Evolutionary conservation across 768 basidiomycete genomes (phyloP), one percentile per base, ranked within the genome.

Genomic region (Russula sp.): DNA sequence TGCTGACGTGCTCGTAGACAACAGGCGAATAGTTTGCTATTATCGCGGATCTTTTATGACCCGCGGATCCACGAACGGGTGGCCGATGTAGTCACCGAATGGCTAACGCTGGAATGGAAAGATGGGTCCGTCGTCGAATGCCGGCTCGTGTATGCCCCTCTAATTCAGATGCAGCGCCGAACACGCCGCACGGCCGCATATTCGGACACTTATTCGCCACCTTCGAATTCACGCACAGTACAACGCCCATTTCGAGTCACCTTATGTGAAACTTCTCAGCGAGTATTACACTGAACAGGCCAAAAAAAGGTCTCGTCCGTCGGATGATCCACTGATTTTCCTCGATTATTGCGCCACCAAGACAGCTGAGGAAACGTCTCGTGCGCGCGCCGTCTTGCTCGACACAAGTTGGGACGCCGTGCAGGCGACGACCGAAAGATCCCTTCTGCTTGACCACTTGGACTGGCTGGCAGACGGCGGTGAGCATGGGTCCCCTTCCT

Each of bases 171-270:
- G 30, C 65, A 83, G 81, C 56, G 67, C 74, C 34, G 69, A 68
- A 32, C 79, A 82, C 54, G 64, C 73, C 30, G 69, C 77, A 11
- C 79, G 85, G 6, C 62, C 62, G 0, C 69, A 75, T 49, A 78
- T 92, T 48, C 73, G 74, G 3, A 70, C 72, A 3, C 81, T 92
- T n/a, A 76, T 90, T 55, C 69, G 75, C 0, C 83, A 87, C 61
- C 79, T 92, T 55, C 73, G 79, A 54, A 76, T 76, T 5, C 84
- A 90, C 65, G 77, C 79, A 30, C 79, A 84, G 62, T 92, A 89
- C 68, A 69, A 69, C 2, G 63, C 79, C 24, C 69, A 78, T 28
- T 86, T 92, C 59, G 86, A 90, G 69, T 76, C 79, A 9, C 79
- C 75, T 62, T 83, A 86, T 68, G 67, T 88, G 49, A 73, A 79